Base-by-base conservation (phyloP, 2,329 filamentous ascomycete species). In the Massarina eburnea region DNA sequence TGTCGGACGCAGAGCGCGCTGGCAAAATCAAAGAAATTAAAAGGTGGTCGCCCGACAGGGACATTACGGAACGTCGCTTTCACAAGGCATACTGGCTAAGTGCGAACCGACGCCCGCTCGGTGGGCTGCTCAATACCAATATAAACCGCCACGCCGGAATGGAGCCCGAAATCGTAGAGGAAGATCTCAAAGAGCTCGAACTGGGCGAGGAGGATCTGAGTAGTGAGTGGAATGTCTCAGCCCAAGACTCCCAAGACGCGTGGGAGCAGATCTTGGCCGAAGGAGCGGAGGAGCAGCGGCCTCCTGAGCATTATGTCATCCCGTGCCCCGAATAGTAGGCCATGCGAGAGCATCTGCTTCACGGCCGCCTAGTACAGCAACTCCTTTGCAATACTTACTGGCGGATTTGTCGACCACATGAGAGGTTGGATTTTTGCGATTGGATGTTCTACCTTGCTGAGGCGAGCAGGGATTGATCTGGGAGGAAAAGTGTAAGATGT, bases 81-180 rank as follows among this genome's bases (percentile, higher is more conserved):
- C 63, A 67, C 34, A 49, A 48, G 1, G 60, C 62, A 7, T 68
- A 67, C 37, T 67, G 62, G 62, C 39, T 59, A 3, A 51, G 56
- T 0, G 64, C 64, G 0, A 60, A 57, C 2, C 46, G 51, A 39
- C 8, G 10, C 3, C 44, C 45, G 2, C 21, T 65, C 6, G 40
- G 41, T 0, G 42, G 33, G 2, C 15, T 67, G 34, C 46, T 67
- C n/a, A 46, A 45, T n/a, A 10, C 5, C 14, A 15, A 10, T 7
- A n/a, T 4, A 17, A 27, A 17, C 5, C 44, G 43, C 8, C 48
- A 52, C 2, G 39, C 19, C 2, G 27, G 15, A 15, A 38, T 30
- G 8, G 27, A 33, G 1, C 54, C 51, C 18, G 21, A 34, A 8
- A 17, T 59, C 1, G 21, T 15, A 1, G 45, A 46, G 30, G 30